Conservation (phyloP, 108 stramenopile genomes). For the Fistulifera pelliculosa region DNA sequence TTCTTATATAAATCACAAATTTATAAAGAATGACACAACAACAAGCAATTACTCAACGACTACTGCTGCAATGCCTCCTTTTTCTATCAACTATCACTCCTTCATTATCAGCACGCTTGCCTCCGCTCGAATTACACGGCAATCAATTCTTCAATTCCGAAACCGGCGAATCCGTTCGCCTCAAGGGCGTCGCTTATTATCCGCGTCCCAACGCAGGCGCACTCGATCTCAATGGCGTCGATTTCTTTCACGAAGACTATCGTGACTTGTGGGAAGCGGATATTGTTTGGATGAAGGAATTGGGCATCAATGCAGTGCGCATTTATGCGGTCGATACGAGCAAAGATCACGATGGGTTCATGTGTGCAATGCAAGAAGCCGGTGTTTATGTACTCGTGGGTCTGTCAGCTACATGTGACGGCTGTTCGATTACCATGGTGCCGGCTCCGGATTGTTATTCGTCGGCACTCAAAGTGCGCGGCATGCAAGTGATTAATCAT, state of each 20-base stretch:
- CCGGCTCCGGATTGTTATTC: conserved; percentile 36
- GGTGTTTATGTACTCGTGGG: conserved; percentile 37
- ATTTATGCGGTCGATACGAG: conserved; percentile 31
- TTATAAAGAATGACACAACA: no score
- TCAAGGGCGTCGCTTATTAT: conserved; percentile 41
- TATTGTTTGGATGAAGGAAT: conserved; percentile 22
- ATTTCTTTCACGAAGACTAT: conserved; percentile 33
- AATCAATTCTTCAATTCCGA: conserved; percentile 28
- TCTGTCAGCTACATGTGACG: conserved; percentile 22
- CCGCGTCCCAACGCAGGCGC: conserved; percentile 36
- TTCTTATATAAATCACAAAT: no score
- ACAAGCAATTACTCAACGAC: no score
- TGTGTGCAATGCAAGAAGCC: conserved; percentile 34
- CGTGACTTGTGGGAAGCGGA: conserved; percentile 27
- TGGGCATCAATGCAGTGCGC: conserved; percentile 35
- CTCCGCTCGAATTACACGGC: no score
- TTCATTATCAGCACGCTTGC: no score
- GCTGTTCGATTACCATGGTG: conserved; percentile 18
- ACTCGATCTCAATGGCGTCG: conserved; percentile 19
- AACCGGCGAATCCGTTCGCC: conserved; percentile 20
- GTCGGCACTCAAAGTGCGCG: conserved; percentile 22
- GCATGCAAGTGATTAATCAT: conserved; percentile 24
- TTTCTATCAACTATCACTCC: no score
- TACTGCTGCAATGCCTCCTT: no score
- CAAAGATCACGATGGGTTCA: conserved; percentile 33